These are phyloP conservation scores for Panaeolus papilionaceus DNA, from an alignment of 768 basidiomycete species.

Conservation along the genomic window DNA sequence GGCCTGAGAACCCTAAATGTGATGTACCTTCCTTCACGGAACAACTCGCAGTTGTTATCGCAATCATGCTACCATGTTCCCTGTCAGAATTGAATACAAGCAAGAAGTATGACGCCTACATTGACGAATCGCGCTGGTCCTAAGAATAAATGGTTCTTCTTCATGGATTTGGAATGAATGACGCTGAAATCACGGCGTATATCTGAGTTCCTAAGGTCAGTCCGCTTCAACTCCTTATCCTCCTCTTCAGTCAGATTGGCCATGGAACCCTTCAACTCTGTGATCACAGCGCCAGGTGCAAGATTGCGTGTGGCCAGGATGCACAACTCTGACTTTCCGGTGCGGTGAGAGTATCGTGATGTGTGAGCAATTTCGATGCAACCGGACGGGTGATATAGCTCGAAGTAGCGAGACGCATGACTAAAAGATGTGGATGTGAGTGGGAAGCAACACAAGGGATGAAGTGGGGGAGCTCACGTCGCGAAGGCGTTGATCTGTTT, in stretches of 20 bases:
- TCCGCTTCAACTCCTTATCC: conserved; percentile 85
- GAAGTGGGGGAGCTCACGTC: conserved; percentile 67
- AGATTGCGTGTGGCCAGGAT: conserved; percentile 83
- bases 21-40: conserved; percentile 88
- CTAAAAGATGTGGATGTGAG: conserved; percentile 45
- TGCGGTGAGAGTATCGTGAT: conserved; percentile 84
- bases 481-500: conserved; percentile 92
- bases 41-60: conserved; percentile 87
- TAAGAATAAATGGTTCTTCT: conserved; percentile 90
- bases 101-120: conserved; percentile 52
- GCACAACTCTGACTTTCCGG: conserved; percentile 89
- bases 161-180: conserved; percentile 90
- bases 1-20: conserved; percentile 85
- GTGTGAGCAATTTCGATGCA: conserved; percentile 90
- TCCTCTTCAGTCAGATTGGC: conserved; percentile 87
- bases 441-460: conserved; percentile 30
- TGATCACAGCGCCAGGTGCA: conserved; percentile 72
- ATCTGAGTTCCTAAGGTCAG: conserved; percentile 75
- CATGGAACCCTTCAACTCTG: conserved; percentile 91
- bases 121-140: conserved; percentile 94
- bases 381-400: conserved; percentile 83
- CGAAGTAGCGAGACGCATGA: conserved; percentile 89
- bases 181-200: conserved; percentile 90
- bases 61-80: conserved; percentile 76
- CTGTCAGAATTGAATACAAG: conserved; percentile 31